Evolutionary conservation across 495 filamentous ascomycete species (phyloP).

Genomic region (Neurospora sublineolata): DNA sequence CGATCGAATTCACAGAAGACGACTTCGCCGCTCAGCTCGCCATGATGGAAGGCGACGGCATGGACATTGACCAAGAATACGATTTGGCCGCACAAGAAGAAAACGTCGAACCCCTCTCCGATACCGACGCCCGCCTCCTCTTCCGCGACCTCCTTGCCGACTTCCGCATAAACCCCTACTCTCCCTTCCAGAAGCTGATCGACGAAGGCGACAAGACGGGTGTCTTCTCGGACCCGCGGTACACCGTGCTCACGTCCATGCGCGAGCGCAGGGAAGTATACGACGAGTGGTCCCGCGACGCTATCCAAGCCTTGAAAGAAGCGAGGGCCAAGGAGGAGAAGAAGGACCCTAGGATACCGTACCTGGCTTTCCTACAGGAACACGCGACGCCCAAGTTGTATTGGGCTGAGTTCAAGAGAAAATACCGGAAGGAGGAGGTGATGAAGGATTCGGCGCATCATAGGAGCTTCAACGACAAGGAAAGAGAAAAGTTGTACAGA

Average conservation of each 20-base stretch:
- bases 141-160: constrained; percentile 85
- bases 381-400: constrained; percentile 81
- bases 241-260: constrained; percentile 71
- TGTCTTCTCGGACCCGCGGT: constrained; percentile 75
- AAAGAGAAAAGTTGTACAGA: constrained; percentile 82
- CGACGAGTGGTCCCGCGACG: constrained; percentile 65
- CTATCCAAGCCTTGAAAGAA: constrained; percentile 58
- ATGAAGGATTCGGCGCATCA: constrained; percentile 53
- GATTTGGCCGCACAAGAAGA: constrained; percentile 18
- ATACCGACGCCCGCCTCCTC: constrained; percentile 55
- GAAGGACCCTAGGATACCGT: constrained; percentile 75
- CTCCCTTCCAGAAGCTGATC: constrained; percentile 79
- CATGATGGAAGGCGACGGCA: constrained; percentile 61
- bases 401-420: constrained; percentile 92
- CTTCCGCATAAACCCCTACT: constrained; percentile 71
- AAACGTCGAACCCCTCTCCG: constrained; percentile 53
- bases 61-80: constrained; percentile 55
- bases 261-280: constrained; percentile 71
- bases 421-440: constrained; percentile 66
- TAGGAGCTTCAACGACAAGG: constrained; percentile 61
- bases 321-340: constrained; percentile 67
- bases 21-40: constrained; percentile 89
- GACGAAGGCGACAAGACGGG: constrained; percentile 49
- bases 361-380: constrained; percentile 69
- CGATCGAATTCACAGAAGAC: constrained; percentile 85